Base-by-base conservation (phyloP, 805 yeast species). In the Saccharomycopsis sp. region DNA sequence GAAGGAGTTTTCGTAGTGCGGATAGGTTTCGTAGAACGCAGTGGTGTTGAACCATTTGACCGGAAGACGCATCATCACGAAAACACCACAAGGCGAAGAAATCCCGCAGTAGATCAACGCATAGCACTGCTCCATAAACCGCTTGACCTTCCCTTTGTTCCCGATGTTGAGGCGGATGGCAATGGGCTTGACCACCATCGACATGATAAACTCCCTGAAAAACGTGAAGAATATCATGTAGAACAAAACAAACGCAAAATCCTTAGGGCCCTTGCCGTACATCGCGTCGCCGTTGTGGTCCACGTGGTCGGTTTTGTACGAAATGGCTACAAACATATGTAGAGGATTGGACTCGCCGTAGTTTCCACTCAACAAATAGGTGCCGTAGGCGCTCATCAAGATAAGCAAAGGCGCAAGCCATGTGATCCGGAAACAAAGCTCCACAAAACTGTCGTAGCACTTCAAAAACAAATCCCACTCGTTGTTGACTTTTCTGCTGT, bases 91-190 rank as follows among this genome's bases (percentile, higher is more conserved):
- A 0, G 97, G 95, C 15, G 96, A 95, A 24, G 88, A 77, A 5
- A 83, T 62, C 12, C 91, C 87, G 68, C 85, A 91, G 73, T 94
- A 94, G 60, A 89, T 69, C 65, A 90, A 78, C 1, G 92, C 81
- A 69, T 92, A 94, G 5, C 91, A 79, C 75, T 94, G 99, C 71
- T 94, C 99, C 85, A 89, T 83, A 72, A 92, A 91, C 70, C 99
- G 81, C 61, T 80, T 81, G 50, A 82, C 70, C 70, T 89, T 91
- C 57, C 75, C 73, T 59, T 76, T 79, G 56, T 73, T 73, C 46
- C 63, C 74, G 44, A 89, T 67, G 1, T 89, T 89, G 50, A 70
- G 74, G 40, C 60, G 57, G 8, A 34, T 46, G 1, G 97, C 92
- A 40, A 89, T 61, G 5, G 98, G 98, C 64, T 77, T 78, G 59